These are phyloP conservation scores for Chloroidium sp. DNA, from an alignment of 163 green algal genomes.

Conservation along the genomic window DNA sequence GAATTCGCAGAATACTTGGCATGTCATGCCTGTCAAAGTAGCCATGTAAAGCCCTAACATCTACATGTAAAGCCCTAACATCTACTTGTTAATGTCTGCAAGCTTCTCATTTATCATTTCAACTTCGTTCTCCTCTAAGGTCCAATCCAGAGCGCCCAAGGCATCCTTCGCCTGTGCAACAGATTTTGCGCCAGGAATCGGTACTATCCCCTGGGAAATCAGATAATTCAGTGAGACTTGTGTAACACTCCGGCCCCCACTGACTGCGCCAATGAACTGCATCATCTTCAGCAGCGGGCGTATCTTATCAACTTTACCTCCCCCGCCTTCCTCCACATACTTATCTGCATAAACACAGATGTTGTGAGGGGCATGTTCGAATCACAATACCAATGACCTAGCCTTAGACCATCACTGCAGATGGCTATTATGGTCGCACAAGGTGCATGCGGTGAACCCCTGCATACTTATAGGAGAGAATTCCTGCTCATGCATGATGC, in stretches of 20 bases:
- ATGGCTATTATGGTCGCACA: background rate
- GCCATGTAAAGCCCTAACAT: too few species aligned
- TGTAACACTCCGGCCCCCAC: slow-evolving; percentile 17
- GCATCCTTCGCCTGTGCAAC: slow-evolving; percentile 4
- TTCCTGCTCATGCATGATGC: background rate
- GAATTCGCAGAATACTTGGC: too few species aligned
- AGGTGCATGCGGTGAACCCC: background rate
- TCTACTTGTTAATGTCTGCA: background rate
- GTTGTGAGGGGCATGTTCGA: too few species aligned
- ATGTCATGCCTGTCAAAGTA: too few species aligned
- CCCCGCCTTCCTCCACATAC: slow-evolving; percentile 12
- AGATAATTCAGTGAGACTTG: slow-evolving; percentile 40
- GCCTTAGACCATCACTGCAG: background rate
- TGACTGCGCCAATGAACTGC: slow-evolving; percentile 32
- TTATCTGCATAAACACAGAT: slow-evolving; percentile 10
- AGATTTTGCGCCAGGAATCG: background rate
- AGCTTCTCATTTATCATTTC: slow-evolving; percentile 12
- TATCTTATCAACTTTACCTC: slow-evolving; percentile 4
- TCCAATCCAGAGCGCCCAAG: slow-evolving; percentile 4
- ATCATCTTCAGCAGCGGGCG: slow-evolving; percentile 34
- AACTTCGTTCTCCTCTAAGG: slow-evolving; percentile 14
- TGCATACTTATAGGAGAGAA: background rate
- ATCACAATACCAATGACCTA: too few species aligned
- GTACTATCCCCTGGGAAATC: slow-evolving; percentile 16
- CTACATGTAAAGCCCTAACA: too few species aligned